These are phyloP conservation scores for Spizellomyces punctatus DNA, from an alignment of 192 early-diverging fungal genomes.

Conservation along the genomic window DNA sequence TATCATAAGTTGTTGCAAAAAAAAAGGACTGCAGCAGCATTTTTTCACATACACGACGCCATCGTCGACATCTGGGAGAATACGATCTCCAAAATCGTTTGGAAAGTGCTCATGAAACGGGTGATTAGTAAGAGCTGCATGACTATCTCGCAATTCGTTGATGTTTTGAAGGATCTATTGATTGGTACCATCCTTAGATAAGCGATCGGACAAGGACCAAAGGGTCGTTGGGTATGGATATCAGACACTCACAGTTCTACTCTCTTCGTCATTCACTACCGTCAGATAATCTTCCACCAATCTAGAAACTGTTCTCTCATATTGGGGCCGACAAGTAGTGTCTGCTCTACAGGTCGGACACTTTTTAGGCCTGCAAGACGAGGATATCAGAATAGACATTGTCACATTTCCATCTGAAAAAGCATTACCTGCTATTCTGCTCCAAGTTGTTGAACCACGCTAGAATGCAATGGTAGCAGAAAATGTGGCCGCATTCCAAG, in stretches of 20 bases:
- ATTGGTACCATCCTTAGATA: too few relatives aligned
- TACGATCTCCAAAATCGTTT: not conserved
- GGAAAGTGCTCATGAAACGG: conserved; percentile 10
- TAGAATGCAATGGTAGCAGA: conserved; percentile 6
- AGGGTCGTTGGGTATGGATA: too few relatives aligned
- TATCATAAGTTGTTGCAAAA: not conserved
- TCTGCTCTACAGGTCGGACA: conserved; percentile 8
- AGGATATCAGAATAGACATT: not conserved
- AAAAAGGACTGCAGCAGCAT: not conserved
- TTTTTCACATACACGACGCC: conserved; percentile 2
- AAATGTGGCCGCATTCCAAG: conserved; percentile 4
- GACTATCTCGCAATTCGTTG: too few relatives aligned
- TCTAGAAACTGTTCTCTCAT: not conserved
- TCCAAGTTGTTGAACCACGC: conserved; percentile 3
- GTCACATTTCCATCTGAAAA: too few relatives aligned
- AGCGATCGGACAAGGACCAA: too few relatives aligned
- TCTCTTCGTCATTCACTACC: not conserved
- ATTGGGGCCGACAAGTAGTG: not conserved
- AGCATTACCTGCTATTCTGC: not conserved
- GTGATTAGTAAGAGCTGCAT: not conserved
- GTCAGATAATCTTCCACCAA: conserved; percentile 4
- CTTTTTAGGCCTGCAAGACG: not conserved
- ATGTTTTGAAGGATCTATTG: too few relatives aligned
- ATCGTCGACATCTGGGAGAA: not conserved
- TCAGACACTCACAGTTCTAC: not conserved